A percentile compares a stretch with the other conserved stretches of the same genome.
Evolutionary conservation across 192 early-diverging fungal species (phyloP).

Genomic region (Chytriomyces hyalinus): DNA sequence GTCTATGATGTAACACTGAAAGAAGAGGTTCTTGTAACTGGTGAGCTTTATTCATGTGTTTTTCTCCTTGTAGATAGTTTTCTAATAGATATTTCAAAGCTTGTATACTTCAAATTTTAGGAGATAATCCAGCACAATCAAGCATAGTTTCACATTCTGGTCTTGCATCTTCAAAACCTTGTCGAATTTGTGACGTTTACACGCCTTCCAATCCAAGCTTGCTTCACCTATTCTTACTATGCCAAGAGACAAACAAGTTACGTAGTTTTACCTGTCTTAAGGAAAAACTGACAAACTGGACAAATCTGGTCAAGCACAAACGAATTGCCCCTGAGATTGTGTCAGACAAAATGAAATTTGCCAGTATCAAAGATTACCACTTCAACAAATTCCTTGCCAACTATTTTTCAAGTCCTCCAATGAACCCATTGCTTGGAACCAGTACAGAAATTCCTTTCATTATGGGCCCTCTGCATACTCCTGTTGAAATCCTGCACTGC

Average conservation of each 20-base stretch:
- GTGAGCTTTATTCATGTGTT: background rate
- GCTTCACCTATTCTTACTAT: background rate
- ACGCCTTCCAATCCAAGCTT: background rate
- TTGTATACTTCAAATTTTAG: background rate
- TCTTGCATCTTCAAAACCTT: background rate
- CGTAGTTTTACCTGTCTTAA: too few species aligned
- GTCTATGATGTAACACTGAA: background rate
- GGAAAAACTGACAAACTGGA: too few species aligned
- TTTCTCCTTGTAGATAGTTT: background rate
- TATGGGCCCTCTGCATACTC: background rate
- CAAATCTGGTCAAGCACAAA: too few species aligned
- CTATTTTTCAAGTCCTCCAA: background rate
- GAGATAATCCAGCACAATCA: background rate
- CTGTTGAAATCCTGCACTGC: slow-evolving; percentile 1
- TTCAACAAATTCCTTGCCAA: background rate
- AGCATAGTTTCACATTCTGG: background rate
- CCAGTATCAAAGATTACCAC: background rate
- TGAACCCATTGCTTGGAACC: background rate
- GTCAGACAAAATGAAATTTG: too few species aligned
- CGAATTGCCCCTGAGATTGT: too few species aligned
- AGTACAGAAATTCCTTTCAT: background rate
- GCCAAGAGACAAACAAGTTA: background rate
- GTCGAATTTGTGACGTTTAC: background rate
- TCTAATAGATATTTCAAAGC: background rate
- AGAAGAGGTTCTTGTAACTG: background rate